A percentile compares a stretch with the other conserved stretches of the same genome.
These are phyloP conservation scores for Punica granatum DNA, from an alignment of 345 rosid genomes.

Conservation along the genomic window DNA sequence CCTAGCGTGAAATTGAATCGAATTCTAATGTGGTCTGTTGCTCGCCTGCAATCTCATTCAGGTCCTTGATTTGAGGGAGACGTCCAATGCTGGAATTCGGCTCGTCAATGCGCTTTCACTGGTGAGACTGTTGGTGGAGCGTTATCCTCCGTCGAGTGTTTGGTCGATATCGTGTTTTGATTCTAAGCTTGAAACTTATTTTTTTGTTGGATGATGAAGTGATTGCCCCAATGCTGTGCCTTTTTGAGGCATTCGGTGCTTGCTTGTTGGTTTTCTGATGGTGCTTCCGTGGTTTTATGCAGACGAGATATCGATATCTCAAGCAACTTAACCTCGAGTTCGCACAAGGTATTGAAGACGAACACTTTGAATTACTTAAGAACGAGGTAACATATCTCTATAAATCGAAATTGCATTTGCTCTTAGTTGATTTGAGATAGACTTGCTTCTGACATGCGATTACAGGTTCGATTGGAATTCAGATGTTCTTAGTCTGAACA, in stretches of 20 bases:
- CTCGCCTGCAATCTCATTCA: slow-evolving; percentile 18
- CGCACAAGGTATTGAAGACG: slow-evolving; percentile 70
- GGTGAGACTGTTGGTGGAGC: slow-evolving; percentile 25
- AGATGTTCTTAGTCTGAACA: too few species aligned
- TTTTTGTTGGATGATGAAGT: too few species aligned
- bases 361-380: slow-evolving; percentile 52
- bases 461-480: too few species aligned
- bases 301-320: slow-evolving; percentile 67
- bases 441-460: too few species aligned
- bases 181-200: too few species aligned
- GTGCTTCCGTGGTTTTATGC: slow-evolving; percentile 17
- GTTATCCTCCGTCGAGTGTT: background rate
- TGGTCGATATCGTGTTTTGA: background rate
- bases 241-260: background rate
- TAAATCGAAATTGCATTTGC: background rate
- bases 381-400: slow-evolving; percentile 28
- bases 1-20: too few species aligned
- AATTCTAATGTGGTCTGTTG: slow-evolving; percentile 15
- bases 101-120: slow-evolving; percentile 67
- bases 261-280: background rate
- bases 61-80: slow-evolving; percentile 76
- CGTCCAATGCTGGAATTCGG: slow-evolving; percentile 61
- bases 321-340: slow-evolving; percentile 78
- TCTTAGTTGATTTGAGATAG: slow-evolving; percentile 2
- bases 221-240: background rate